Percentiles rank a stretch among this genome's conserved stretches.
Evolutionary conservation across 2,329 filamentous ascomycete species (phyloP).

Genomic region (Fusarium sp.): DNA sequence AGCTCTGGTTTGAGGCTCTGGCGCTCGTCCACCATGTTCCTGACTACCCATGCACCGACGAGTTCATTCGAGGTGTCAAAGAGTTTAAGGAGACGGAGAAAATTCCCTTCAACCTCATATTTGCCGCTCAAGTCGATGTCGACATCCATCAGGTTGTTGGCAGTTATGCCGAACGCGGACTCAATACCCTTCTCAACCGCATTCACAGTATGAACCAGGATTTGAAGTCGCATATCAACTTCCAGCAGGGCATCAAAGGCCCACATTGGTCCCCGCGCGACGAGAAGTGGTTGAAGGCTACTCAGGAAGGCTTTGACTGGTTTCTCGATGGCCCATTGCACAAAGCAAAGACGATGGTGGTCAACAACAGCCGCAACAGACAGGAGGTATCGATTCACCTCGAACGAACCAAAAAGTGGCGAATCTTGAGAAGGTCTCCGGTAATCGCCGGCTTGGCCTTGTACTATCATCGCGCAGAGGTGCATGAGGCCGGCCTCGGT

Average conservation of each 20-base stretch:
- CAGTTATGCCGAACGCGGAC: background rate
- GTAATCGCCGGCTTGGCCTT: background rate
- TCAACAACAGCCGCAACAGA: background rate
- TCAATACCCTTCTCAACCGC: background rate
- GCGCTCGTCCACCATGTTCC: background rate
- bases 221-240: background rate
- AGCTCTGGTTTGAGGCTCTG: background rate
- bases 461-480: background rate
- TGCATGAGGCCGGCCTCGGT: background rate
- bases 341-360: background rate
- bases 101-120: constrained; percentile 53
- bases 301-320: background rate
- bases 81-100: constrained; percentile 47
- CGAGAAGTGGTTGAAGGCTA: background rate
- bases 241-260: background rate
- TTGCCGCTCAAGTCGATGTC: constrained; percentile 57
- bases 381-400: background rate
- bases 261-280: background rate
- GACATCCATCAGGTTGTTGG: constrained; percentile 54
- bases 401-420: background rate
- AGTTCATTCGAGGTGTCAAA: constrained; percentile 52
- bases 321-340: background rate
- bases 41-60: constrained; percentile 52
- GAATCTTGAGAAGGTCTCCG: background rate
- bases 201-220: background rate